Conservation (phyloP, 192 early-diverging fungal genomes). For the Fimicolochytrium jonesii region DNA sequence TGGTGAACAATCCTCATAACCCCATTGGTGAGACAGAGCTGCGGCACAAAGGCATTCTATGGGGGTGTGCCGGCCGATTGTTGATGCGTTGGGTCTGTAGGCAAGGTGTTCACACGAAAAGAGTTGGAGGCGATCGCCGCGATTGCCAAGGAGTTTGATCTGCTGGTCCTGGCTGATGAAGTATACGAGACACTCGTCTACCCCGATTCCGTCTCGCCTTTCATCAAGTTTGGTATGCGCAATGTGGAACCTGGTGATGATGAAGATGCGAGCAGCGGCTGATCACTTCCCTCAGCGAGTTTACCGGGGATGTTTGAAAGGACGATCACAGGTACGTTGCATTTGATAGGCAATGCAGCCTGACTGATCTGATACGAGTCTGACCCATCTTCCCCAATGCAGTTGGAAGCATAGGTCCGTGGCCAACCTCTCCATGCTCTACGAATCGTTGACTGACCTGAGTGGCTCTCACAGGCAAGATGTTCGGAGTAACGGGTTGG, state of each 20-base stretch:
- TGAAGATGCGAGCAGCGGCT: too few species aligned
- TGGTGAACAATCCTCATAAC: conserved; percentile 97
- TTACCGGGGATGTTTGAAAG: conserved; percentile 85
- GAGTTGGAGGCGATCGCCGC: conserved; percentile 73
- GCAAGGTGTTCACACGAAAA: conserved; percentile 74
- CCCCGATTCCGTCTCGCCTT: conserved; percentile 40
- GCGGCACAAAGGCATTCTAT: not conserved
- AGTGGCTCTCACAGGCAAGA: conserved; percentile 86
- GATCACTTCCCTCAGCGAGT: too few species aligned
- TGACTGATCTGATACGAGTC: too few species aligned
- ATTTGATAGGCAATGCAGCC: too few species aligned
- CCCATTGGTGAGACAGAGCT: conserved; percentile 50
- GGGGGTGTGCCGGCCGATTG: too few species aligned
- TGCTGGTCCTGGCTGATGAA: conserved; percentile 89
- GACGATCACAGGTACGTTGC: too few species aligned
- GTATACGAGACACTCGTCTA: conserved; percentile 92
- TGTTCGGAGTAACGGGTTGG: conserved; percentile 96
- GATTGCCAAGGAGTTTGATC: conserved; percentile 73
- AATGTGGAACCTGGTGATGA: not conserved
- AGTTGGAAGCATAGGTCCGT: conserved; percentile 75
- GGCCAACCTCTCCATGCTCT: too few species aligned
- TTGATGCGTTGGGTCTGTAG: too few species aligned
- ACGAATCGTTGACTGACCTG: too few species aligned
- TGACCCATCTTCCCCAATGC: too few species aligned
- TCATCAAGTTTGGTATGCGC: conserved; percentile 50